Evolutionary conservation across 768 basidiomycete species (phyloP), one percentile per base, ranked within the genome.

Genomic region (Suillus weaverae): DNA sequence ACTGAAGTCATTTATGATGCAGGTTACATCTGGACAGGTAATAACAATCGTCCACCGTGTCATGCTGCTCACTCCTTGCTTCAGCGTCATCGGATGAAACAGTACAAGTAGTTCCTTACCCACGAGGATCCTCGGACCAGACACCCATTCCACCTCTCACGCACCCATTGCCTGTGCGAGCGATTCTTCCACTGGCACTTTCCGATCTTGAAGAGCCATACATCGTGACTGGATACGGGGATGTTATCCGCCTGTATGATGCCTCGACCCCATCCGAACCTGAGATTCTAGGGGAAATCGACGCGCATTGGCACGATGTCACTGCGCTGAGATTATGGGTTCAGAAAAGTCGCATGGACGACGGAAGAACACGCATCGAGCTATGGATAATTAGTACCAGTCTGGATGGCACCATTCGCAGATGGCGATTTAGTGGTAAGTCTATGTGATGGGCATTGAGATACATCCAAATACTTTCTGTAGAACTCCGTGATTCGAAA

Each of bases 261-360:
- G 77, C 95, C 39, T 89, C 91, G 2, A 79, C 83, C 2, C 79
- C 83, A 30, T 83, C 87, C 32, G 87, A 89, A 68, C 88, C 88
- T 1, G 90, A 91, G 64, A 76, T 92, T 35, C 74, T 95, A n/a
- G 80, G 83, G 33, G 86, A 88, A 69, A 77, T 92, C 13, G 92
- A 97, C 69, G 95, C 86, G 7, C 97, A 98, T 72, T 94, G 90
- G 86, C 94, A 94, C 69, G 94, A 97, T 69, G 88, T 98, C 18
- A 91, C 86, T 5, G 86, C 84, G 5, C 77, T 99, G 60, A 83
- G 84, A 35, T 78, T 89, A 13, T 97, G 95, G 94, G 77, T 84
- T 69, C 83, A 88, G 35, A 79, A 74, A 62, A 79, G 78, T 8
- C 73, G 76, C 35, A 81, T 80, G 10, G 78, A 78, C 32, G 84